A percentile compares a stretch with the other conserved stretches of the same genome.
Conservation (phyloP, 2,329 filamentous ascomycete species). For the Arthrinium phaeospermum region DNA sequence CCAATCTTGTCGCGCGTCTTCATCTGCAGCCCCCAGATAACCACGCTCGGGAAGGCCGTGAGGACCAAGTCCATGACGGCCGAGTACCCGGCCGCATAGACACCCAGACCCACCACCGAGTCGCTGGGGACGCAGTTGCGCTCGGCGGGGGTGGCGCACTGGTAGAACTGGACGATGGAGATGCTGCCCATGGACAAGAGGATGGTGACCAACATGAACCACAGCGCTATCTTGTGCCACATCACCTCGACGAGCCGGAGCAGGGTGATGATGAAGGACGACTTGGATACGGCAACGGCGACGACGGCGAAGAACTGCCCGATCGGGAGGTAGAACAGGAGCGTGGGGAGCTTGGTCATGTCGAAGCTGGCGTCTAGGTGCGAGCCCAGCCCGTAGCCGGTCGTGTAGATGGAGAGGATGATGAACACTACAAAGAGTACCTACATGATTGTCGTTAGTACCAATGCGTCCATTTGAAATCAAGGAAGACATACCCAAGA, state of each 20-base stretch:
- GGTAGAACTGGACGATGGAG: conserved; percentile 26
- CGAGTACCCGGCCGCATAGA: conserved; percentile 20
- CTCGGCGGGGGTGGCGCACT: conserved; percentile 23
- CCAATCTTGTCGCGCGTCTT: not conserved
- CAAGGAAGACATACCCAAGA: conserved; percentile 28
- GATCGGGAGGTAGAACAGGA: conserved; percentile 29
- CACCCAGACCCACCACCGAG: conserved; percentile 16
- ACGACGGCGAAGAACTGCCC: conserved; percentile 33
- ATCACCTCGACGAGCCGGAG: conserved; percentile 27
- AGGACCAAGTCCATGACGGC: conserved; percentile 20
- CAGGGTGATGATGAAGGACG: conserved; percentile 34
- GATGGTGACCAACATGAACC: conserved; percentile 31
- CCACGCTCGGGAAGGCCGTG: not conserved
- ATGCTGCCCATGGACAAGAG: conserved; percentile 29
- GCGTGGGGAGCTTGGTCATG: conserved; percentile 24
- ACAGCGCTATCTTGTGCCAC: conserved; percentile 30
- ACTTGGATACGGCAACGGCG: conserved; percentile 32
- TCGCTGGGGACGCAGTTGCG: conserved; percentile 15
- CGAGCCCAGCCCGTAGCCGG: conserved; percentile 22
- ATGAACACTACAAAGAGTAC: conserved; percentile 26
- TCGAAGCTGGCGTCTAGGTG: conserved; percentile 24
- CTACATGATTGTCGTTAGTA: not conserved
- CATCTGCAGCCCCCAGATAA: conserved; percentile 21
- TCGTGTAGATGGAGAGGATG: conserved; percentile 23
- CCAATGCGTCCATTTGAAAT: not conserved